phyloP scores from a whole-genome alignment of 345 rosid genomes.

The Citrus medica region DNA sequence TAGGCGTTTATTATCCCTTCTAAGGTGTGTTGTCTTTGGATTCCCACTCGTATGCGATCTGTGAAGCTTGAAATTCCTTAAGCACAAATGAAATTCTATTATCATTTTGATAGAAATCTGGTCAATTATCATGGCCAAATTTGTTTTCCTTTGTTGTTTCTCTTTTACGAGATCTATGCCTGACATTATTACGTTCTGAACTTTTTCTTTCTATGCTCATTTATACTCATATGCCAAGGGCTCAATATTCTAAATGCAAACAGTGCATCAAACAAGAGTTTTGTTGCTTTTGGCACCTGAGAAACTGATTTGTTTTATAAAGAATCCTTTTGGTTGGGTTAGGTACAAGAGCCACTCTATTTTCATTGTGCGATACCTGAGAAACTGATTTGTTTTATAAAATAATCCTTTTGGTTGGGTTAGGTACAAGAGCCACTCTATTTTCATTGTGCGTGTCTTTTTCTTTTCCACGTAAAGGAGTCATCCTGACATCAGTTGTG shows the following conservation, averaged over 20 bases:
- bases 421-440: not conserved
- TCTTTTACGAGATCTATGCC: not conserved
- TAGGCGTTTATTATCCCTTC: too few species aligned
- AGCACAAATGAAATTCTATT: not conserved
- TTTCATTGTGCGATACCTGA: not conserved
- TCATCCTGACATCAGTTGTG: not conserved
- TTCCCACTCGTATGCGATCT: not conserved
- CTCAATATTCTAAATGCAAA: not conserved
- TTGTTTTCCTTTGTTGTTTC: not conserved
- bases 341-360: not conserved
- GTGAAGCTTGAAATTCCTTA: not conserved
- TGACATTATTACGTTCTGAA: not conserved
- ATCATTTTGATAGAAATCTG: not conserved
- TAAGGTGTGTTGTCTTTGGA: too few species aligned
- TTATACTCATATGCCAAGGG: not conserved
- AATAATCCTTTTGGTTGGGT: not conserved
- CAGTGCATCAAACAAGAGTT: not conserved
- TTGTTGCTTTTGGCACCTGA: not conserved
- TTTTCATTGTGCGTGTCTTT: not conserved
- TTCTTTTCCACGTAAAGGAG: not conserved
- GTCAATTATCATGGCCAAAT: not conserved
- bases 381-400: not conserved
- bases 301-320: not conserved
- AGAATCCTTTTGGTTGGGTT: not conserved
- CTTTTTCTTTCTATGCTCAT: not conserved